Base-by-base conservation (phyloP, 805 yeast species). In the Soucietia sequanensis region DNA sequence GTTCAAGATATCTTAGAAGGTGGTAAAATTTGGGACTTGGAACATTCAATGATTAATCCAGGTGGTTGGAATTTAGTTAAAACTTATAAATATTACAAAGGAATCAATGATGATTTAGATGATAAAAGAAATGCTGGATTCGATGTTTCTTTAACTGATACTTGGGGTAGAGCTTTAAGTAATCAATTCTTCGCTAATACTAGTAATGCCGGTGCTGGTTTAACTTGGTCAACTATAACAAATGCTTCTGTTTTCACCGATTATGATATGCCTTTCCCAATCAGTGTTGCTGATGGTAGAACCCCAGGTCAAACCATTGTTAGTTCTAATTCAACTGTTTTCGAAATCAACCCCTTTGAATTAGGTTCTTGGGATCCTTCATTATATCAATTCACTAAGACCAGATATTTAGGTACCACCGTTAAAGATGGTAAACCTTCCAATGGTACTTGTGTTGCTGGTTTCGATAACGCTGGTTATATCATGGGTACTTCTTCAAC, bases 361-460 rank as follows among this genome's bases (percentile, higher is more conserved):
- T 38, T 88, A 51, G 96, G 96, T 10, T 80, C 95, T 4, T 88
- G 95, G 95, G 96, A 89, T 53, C 84, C 87, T 10, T 66, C 82
- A 1, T 60, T 85, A 35, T 67, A 72, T 36, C 63, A 82, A 3
- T 88, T 89, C 58, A 68, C 80, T 9, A 81, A 83, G 40, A 60
- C 78, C 29, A 72, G 78, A 56, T 87, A 83, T 53, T 56, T 85
- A 31, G 96, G 96, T 7, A 71, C 95, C 1, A 58, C 71, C 15
- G 72, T 83, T 23, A 49, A 68, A 17, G 68, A 78, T 41, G 96
- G 96, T 26, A 43, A 52, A 14, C 81, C 87, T 7, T 48, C 50
- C 4, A 47, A 47, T 33, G 58, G 58, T 26, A 46, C 46, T 3
- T 89, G 96, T 60, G 60, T 76, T 38, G 73, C 64, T 2, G 90